phyloP scores from a whole-genome alignment of 2,329 filamentous ascomycete species.

The Aspergillus fischeri region DNA sequence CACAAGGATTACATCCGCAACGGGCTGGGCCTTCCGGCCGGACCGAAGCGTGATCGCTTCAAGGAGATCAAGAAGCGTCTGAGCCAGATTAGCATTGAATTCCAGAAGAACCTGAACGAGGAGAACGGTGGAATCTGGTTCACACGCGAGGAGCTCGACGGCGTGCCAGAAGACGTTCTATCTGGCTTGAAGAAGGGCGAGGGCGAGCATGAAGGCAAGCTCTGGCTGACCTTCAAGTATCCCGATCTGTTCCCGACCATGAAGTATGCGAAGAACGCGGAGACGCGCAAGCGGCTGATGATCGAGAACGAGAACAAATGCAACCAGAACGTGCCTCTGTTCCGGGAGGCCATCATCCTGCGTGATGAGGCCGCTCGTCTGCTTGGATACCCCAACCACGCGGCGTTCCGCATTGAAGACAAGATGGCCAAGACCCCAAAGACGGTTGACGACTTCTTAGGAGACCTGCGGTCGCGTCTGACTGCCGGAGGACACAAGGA shows the following conservation, averaged over 20 bases:
- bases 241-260: slow-evolving; percentile 47
- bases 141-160: slow-evolving; percentile 44
- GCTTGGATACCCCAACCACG: slow-evolving; percentile 49
- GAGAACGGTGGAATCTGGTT: slow-evolving; percentile 52
- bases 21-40: slow-evolving; percentile 45
- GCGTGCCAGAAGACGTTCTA: slow-evolving; percentile 48
- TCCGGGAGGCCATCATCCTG: slow-evolving; percentile 47
- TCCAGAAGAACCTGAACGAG: slow-evolving; percentile 50
- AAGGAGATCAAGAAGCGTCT: slow-evolving; percentile 51
- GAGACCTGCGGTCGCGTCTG: slow-evolving; percentile 42
- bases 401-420: slow-evolving; percentile 50
- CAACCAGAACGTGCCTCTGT: slow-evolving; percentile 49
- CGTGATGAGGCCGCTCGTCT: slow-evolving; percentile 49
- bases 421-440: slow-evolving; percentile 52
- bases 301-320: slow-evolving; percentile 50
- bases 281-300: slow-evolving; percentile 42
- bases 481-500: slow-evolving; percentile 44
- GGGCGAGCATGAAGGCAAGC: slow-evolving; percentile 44
- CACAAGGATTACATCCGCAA: slow-evolving; percentile 48
- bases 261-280: slow-evolving; percentile 46
- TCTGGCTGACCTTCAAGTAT: slow-evolving; percentile 49
- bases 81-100: slow-evolving; percentile 46
- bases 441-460: slow-evolving; percentile 50
- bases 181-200: slow-evolving; percentile 45
- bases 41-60: slow-evolving; percentile 46